Conservation (phyloP, 2,329 filamentous ascomycete species). For the Beauveria scarabaeidicola region DNA sequence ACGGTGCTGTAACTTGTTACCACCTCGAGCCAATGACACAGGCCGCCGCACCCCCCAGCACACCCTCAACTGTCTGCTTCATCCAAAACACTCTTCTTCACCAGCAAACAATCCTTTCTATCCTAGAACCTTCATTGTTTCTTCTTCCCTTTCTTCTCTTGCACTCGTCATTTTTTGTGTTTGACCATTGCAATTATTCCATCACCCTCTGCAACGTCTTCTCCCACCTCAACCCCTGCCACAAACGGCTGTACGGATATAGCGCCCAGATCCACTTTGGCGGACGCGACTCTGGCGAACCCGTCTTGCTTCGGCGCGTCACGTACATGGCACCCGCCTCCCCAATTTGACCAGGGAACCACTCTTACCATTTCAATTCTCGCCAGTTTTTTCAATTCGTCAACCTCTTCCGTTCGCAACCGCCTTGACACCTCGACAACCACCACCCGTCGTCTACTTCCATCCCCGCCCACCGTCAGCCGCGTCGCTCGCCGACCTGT, state of each 20-base stretch:
- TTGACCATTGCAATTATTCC: neutral
- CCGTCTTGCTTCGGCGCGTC: slow-evolving; percentile 23
- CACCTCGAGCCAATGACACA: neutral
- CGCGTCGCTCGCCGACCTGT: neutral
- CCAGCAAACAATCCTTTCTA: neutral
- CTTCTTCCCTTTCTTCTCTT: neutral
- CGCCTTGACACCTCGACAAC: neutral
- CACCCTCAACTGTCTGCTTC: neutral
- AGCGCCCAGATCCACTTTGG: slow-evolving; percentile 19
- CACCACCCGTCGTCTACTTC: neutral
- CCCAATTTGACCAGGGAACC: slow-evolving; percentile 21
- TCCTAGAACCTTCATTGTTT: neutral
- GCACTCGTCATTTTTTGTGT: slow-evolving; percentile 4
- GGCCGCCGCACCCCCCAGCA: neutral
- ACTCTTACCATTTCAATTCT: slow-evolving; percentile 10
- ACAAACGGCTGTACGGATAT: neutral
- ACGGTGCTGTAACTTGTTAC: neutral
- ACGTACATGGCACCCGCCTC: slow-evolving; percentile 32
- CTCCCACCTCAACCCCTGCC: slow-evolving; percentile 5
- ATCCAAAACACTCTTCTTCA: neutral
- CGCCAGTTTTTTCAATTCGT: neutral
- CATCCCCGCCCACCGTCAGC: neutral
- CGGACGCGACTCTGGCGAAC: slow-evolving; percentile 24
- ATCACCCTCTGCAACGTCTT: neutral
- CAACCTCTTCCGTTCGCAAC: neutral